Conservation (phyloP, 768 basidiomycete genomes). For the Leccinum uliginosum region DNA sequence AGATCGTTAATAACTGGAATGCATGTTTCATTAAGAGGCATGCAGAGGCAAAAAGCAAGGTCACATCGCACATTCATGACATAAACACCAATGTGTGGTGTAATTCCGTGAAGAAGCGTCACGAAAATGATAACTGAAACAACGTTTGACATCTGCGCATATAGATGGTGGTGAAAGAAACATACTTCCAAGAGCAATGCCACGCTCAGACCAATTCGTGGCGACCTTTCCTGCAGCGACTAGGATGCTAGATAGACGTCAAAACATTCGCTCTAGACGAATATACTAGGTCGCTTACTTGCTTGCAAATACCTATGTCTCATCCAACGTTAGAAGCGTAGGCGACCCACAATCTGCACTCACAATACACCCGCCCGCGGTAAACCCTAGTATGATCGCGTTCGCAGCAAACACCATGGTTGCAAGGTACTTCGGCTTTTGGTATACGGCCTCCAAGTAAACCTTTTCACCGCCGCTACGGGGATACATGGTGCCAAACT, state of each 20-base stretch:
- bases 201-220: constrained; percentile 52
- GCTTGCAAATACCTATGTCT: constrained; percentile 29
- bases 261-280: not conserved
- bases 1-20: constrained; percentile 40
- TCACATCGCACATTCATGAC: constrained; percentile 48
- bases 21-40: constrained; percentile 8
- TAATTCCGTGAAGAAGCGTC: constrained; percentile 48
- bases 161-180: not conserved
- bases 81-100: constrained; percentile 44
- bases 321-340: not conserved
- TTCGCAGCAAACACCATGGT: constrained; percentile 48
- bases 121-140: constrained; percentile 46
- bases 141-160: not conserved
- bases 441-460: constrained; percentile 54
- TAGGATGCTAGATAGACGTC: constrained; percentile 38
- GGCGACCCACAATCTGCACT: constrained; percentile 12
- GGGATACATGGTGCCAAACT: constrained; percentile 60
- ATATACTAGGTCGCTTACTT: constrained; percentile 16
- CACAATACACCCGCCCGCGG: constrained; percentile 44
- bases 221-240: constrained; percentile 40
- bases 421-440: constrained; percentile 41
- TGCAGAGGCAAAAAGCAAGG: not conserved
- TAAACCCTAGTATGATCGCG: constrained; percentile 43
- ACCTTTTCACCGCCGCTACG: constrained; percentile 61
- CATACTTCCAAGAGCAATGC: constrained; percentile 55